A percentile compares a stretch with the other conserved stretches of the same genome.
These are phyloP conservation scores for Hygrocybe punicea DNA, from an alignment of 768 basidiomycete genomes.

Conservation along the genomic window DNA sequence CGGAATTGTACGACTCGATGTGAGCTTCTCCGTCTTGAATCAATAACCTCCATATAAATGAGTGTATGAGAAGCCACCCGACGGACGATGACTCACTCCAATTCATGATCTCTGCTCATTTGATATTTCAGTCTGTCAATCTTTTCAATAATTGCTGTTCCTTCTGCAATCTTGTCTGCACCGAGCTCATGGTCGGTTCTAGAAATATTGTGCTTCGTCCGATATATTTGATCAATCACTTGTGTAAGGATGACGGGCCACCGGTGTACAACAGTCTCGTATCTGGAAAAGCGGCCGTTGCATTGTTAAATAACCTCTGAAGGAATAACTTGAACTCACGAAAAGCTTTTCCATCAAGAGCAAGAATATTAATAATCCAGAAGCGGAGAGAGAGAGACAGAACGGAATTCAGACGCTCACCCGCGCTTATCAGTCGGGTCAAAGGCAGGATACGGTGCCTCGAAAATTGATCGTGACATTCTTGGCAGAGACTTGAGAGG, in stretches of 20 bases:
- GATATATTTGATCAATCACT: constrained; percentile 73
- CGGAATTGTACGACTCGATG: constrained; percentile 70
- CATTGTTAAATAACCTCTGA: not conserved
- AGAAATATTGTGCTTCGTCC: constrained; percentile 60
- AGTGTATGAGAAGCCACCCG: not conserved
- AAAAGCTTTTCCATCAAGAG: constrained; percentile 31
- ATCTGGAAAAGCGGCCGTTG: constrained; percentile 39
- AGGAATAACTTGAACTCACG: not conserved
- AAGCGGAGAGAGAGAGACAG: too few relatives aligned
- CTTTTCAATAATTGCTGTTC: constrained; percentile 69
- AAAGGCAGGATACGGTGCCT: constrained; percentile 62
- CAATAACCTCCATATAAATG: constrained; percentile 49
- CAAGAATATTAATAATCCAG: constrained; percentile 53
- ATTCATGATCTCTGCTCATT: constrained; percentile 71
- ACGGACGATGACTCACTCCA: constrained; percentile 51
- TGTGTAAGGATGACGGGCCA: constrained; percentile 85
- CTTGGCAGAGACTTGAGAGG: not conserved
- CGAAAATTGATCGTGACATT: constrained; percentile 28
- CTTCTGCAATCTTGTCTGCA: constrained; percentile 57
- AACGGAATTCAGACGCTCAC: constrained; percentile 38
- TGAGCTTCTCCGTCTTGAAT: constrained; percentile 73
- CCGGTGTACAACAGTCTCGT: constrained; percentile 71
- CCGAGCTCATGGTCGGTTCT: constrained; percentile 16
- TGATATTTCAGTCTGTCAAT: constrained; percentile 81
- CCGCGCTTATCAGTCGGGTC: constrained; percentile 68